These are phyloP conservation scores for Yamadazyma songkhlaensis DNA, from an alignment of 1,139 yeast species.

Conservation along the genomic window DNA sequence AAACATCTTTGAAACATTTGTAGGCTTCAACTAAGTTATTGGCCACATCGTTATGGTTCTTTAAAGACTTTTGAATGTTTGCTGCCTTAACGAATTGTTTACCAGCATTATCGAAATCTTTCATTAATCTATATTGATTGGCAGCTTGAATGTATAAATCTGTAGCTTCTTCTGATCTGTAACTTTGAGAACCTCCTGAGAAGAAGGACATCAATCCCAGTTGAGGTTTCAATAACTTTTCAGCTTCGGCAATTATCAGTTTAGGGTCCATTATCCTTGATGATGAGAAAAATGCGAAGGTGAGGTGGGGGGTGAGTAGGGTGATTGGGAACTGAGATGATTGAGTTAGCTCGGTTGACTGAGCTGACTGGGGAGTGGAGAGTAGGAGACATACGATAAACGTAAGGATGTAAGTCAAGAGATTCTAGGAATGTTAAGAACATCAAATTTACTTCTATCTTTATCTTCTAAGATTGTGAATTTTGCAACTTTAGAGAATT, in stretches of 20 bases:
- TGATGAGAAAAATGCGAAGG: no score
- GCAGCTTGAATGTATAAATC: conserved; percentile 91
- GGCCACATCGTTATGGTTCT: conserved; percentile 87
- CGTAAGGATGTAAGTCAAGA: no score
- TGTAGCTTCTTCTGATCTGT: conserved; percentile 84
- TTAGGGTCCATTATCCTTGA: conserved; percentile 27
- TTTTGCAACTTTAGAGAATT: no score
- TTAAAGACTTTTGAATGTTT: conserved; percentile 68
- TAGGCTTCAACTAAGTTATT: conserved; percentile 88
- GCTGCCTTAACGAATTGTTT: conserved; percentile 85
- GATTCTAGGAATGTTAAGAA: no score
- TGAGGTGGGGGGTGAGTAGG: no score
- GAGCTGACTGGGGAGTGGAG: no score
- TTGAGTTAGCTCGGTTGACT: no score
- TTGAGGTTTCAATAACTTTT: conserved; percentile 54
- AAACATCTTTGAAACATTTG: conserved; percentile 74
- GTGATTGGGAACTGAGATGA: no score
- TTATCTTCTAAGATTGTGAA: no score
- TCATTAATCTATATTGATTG: conserved; percentile 73
- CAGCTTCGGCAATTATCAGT: conserved; percentile 42
- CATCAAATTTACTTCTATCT: no score
- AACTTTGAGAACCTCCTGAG: conserved; percentile 65
- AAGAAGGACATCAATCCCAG: conserved; percentile 71
- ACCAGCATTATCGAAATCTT: conserved; percentile 75
- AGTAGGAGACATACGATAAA: no score